Conservation (phyloP, 1,284 basidiomycete species). For the Blastosporella zonata region DNA sequence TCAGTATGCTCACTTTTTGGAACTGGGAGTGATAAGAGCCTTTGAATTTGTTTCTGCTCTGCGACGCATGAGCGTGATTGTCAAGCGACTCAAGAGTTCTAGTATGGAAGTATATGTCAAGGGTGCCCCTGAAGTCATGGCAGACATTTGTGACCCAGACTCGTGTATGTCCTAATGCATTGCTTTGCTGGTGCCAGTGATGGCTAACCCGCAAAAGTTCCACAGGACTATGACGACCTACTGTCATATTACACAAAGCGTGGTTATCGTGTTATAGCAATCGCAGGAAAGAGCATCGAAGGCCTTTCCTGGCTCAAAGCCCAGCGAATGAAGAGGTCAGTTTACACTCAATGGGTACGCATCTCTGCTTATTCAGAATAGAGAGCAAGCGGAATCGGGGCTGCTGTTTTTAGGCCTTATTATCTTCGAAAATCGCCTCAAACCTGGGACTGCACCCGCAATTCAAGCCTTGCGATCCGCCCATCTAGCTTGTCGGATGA, state of each 20-base stretch:
- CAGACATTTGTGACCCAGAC: conserved; percentile 87
- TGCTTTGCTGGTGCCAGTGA: conserved; percentile 2
- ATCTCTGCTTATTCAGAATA: conserved; percentile 30
- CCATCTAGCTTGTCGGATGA: conserved; percentile 95
- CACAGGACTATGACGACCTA: conserved; percentile 95
- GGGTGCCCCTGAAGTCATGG: conserved; percentile 98
- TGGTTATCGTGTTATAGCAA: conserved; percentile 97
- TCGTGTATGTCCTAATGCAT: conserved; percentile 61
- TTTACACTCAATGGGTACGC: background rate
- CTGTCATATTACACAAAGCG: conserved; percentile 96
- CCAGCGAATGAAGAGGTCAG: conserved; percentile 90
- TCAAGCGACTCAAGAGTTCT: conserved; percentile 89
- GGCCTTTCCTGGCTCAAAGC: conserved; percentile 97
- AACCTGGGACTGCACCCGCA: conserved; percentile 88
- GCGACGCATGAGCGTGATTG: conserved; percentile 96
- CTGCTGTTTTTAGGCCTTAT: conserved; percentile 93
- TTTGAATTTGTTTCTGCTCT: conserved; percentile 97
- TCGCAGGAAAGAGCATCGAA: conserved; percentile 95
- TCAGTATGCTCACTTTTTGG: conserved; percentile 92
- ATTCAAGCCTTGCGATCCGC: conserved; percentile 89
- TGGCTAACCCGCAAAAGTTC: conserved; percentile 56
- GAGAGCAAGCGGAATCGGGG: conserved; percentile 91
- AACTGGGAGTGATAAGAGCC: conserved; percentile 92
- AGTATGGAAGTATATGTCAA: conserved; percentile 99
- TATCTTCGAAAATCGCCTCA: conserved; percentile 99